Conservation (phyloP, 805 yeast genomes). For the Starmerella apicola region DNA sequence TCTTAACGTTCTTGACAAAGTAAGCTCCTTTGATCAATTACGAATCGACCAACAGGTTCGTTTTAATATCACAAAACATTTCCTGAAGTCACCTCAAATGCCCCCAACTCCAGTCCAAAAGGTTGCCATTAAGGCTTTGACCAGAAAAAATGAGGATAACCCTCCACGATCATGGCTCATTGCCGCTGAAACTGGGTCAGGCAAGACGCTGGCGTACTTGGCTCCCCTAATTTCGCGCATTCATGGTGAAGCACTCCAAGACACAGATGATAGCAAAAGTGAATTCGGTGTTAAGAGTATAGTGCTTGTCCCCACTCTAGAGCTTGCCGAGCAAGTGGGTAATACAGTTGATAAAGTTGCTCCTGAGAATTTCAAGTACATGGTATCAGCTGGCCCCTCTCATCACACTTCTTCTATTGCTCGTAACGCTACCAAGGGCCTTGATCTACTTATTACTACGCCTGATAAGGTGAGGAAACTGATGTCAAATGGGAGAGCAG, state of each 20-base stretch:
- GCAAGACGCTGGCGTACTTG: slow-evolving; percentile 87
- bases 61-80: slow-evolving; percentile 42
- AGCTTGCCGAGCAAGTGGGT: slow-evolving; percentile 70
- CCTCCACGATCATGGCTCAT: slow-evolving; percentile 50
- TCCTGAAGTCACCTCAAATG: slow-evolving; percentile 23
- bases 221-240: slow-evolving; percentile 61
- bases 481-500: slow-evolving; percentile 15
- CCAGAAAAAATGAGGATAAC: slow-evolving; percentile 23
- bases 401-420: slow-evolving; percentile 16
- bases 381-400: slow-evolving; percentile 8
- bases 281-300: slow-evolving; percentile 35
- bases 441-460: slow-evolving; percentile 75
- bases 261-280: background rate
- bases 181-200: slow-evolving; percentile 96
- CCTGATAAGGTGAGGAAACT: slow-evolving; percentile 54
- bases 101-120: slow-evolving; percentile 72
- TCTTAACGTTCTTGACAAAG: slow-evolving; percentile 36
- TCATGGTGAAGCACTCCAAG: slow-evolving; percentile 31
- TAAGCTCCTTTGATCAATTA: slow-evolving; percentile 53
- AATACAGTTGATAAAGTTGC: slow-evolving; percentile 26
- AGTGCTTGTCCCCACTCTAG: slow-evolving; percentile 81
- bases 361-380: slow-evolving; percentile 9
- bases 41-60: slow-evolving; percentile 58
- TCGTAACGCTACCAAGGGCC: slow-evolving; percentile 30
- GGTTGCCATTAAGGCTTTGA: slow-evolving; percentile 51